Percentiles rank a stretch among this genome's conserved stretches.
phyloP scores from a whole-genome alignment of 805 yeast genomes.

The Wickerhamiella brachini region DNA sequence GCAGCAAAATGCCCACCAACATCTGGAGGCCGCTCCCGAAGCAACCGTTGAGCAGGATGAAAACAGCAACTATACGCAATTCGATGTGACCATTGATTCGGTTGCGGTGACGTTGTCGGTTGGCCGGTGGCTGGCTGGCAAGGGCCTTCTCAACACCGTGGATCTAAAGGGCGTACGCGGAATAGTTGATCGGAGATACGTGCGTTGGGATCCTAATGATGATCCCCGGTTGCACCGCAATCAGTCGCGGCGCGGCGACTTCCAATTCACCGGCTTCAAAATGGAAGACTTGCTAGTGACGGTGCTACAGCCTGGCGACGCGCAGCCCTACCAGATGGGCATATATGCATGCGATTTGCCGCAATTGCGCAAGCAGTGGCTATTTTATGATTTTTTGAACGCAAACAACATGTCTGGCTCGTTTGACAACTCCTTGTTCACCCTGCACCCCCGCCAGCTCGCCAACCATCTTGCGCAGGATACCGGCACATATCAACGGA shows the following conservation, averaged over 20 bases:
- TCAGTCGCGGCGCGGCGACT: constrained; percentile 71
- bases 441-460: constrained; percentile 65
- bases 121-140: constrained; percentile 78
- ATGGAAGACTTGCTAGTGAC: constrained; percentile 80
- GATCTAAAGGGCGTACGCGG: constrained; percentile 82
- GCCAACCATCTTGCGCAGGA: constrained; percentile 34
- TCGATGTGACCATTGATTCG: constrained; percentile 78
- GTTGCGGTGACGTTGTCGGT: constrained; percentile 70
- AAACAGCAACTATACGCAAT: constrained; percentile 94
- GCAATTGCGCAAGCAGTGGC: constrained; percentile 79
- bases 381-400: constrained; percentile 72
- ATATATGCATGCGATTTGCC: constrained; percentile 78
- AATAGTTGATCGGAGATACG: constrained; percentile 80
- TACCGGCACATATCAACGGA: constrained; percentile 14
- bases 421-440: constrained; percentile 84
- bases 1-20: constrained; percentile 7
- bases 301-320: constrained; percentile 58
- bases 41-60: constrained; percentile 30
- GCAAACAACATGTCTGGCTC: constrained; percentile 81
- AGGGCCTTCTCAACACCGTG: constrained; percentile 70
- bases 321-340: constrained; percentile 75
- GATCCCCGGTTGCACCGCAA: constrained; percentile 70
- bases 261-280: constrained; percentile 71
- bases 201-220: constrained; percentile 66
- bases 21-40: constrained; percentile 2